phyloP scores from a whole-genome alignment of 495 filamentous ascomycete genomes.

The Aspergillus sparsus region DNA sequence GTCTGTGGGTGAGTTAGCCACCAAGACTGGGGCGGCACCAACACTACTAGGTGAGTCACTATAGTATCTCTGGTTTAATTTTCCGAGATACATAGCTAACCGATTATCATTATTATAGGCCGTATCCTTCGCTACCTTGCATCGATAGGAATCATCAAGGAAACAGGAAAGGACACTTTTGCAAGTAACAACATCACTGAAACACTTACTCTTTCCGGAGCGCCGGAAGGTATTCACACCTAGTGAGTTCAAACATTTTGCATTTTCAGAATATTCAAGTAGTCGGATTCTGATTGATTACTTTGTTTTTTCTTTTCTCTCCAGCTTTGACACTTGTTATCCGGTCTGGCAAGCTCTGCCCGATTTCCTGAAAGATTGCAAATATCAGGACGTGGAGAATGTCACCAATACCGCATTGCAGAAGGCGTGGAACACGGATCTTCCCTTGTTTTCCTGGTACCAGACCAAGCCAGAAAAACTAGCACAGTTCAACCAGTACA shows the following conservation, averaged over 20 bases:
- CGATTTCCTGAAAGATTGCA: conserved; percentile 39
- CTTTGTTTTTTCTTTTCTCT: neutral
- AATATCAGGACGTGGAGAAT: conserved; percentile 42
- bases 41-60: conserved; percentile 29
- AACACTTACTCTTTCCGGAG: conserved; percentile 30
- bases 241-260: too few relatives aligned
- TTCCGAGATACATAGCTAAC: neutral
- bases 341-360: conserved; percentile 35
- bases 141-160: conserved; percentile 37
- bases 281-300: conserved; percentile 40
- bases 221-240: conserved; percentile 28
- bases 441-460: conserved; percentile 44
- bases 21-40: conserved; percentile 31
- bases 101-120: conserved; percentile 28
- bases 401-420: conserved; percentile 41
- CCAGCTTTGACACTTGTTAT: conserved; percentile 38
- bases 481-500: conserved; percentile 26
- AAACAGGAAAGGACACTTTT: conserved; percentile 37
- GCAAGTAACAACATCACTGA: conserved; percentile 35
- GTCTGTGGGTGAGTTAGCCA: conserved; percentile 32
- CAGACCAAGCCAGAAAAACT: conserved; percentile 42
- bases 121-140: conserved; percentile 50
- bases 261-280: too few relatives aligned
- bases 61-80: neutral
- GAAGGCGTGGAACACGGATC: conserved; percentile 42